These are phyloP conservation scores for Erigeron philadelphicus DNA, from an alignment of 140 eudicot species.

Conservation along the genomic window DNA sequence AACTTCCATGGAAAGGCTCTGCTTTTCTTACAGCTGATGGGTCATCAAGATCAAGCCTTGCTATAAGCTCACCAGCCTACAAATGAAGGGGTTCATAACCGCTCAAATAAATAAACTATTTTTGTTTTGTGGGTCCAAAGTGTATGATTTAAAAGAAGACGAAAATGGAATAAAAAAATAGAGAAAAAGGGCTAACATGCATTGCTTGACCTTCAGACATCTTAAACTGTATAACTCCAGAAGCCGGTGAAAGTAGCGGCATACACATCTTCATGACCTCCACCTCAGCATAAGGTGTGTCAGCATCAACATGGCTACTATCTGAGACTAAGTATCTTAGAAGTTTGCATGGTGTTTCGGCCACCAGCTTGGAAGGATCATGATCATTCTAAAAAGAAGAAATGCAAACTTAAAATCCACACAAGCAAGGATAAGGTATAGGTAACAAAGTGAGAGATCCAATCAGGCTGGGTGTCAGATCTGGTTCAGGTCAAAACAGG, in stretches of 20 bases:
- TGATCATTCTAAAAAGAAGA: slow-evolving; percentile 68
- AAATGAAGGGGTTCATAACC: slow-evolving; percentile 3
- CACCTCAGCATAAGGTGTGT: slow-evolving; percentile 93
- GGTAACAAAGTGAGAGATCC: no score
- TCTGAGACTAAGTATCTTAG: slow-evolving; percentile 67
- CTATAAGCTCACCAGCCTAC: slow-evolving; percentile 96
- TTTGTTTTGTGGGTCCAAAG: not conserved
- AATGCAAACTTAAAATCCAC: slow-evolving; percentile 16
- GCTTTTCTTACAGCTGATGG: slow-evolving; percentile 99
- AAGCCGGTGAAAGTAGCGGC: slow-evolving; percentile 98
- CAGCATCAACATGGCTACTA: slow-evolving; percentile 92
- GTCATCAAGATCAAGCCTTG: slow-evolving; percentile 86
- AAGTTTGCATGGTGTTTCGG: slow-evolving; percentile 98
- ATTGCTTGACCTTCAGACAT: slow-evolving; percentile 99
- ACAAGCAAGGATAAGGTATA: not conserved
- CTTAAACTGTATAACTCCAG: slow-evolving; percentile 74
- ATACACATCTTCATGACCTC: slow-evolving; percentile 99
- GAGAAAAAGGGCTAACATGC: slow-evolving; percentile 54
- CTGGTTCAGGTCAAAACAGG: no score
- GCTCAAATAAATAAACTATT: not conserved
- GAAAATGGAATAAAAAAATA: not conserved
- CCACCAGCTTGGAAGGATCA: slow-evolving; percentile 89
- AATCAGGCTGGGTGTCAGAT: no score
- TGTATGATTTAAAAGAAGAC: not conserved
- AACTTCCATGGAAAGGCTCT: slow-evolving; percentile 83